Evolutionary conservation across 306 rosid genomes (phyloP), one percentile per base, ranked within the genome.

Genomic region (Ormosia semicastrata): DNA sequence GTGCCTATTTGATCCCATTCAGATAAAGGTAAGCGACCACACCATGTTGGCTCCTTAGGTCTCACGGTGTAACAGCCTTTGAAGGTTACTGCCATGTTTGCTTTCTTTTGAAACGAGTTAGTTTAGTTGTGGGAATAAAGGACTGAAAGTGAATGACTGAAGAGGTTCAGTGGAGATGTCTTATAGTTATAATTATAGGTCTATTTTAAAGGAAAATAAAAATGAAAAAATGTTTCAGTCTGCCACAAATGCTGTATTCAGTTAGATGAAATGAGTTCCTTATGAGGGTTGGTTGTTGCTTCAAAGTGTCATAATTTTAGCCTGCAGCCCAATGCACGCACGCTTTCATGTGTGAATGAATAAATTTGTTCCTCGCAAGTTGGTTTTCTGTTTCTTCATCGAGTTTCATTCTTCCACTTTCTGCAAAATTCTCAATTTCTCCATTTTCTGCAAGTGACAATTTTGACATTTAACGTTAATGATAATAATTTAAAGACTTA

Each of bases 1-100:
- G 37, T 47, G 10, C 89, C 92, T 8, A 76, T 77, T 85, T 89
- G 92, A 13, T 89, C 96, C 89, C 82, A 86, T 83, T 89, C 92
- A 0, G 92, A 86, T 17, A 88, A 85, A 6, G 88, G 9, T 13
- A 58, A 17, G 5, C 49, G 34, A 36, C 91, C 91, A 17, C 30
- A 24, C 89, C 88, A 76, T 50, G 93, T 91, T 43, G 77, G 33
- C 14, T 83, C 83, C 0, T 11, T 59, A 0, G 95, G 92, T 75
- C 58, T 85, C 71, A 91, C 84, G 0, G 59, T 46, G 75, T 14
- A 62, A 72, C 59, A 12, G 12, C 47, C 78, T 79, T 88, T 86
- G n/a, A 85, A 8, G 5, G 53, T 86, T 49, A 89, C 85, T 53
- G 30, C 6, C 93, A 84, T 89, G 58, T 69, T 73, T 81, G 36